Evolutionary conservation across 257 asterid species (phyloP).

Genomic region (Scutellaria baicalensis): DNA sequence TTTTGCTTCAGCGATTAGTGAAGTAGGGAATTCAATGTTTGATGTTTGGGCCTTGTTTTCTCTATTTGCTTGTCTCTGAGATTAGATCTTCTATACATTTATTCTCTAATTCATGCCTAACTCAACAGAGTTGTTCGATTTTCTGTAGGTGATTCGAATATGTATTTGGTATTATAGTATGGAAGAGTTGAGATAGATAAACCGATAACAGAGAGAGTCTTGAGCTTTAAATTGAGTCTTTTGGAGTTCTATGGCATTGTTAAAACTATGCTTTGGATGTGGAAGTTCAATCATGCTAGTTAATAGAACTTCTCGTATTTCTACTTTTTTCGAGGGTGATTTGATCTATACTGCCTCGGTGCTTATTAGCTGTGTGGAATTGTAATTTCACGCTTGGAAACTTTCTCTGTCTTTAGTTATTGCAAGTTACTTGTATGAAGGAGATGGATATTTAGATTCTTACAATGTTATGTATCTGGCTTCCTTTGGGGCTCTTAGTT

Average conservation of each 20-base stretch:
- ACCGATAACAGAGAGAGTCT: not conserved
- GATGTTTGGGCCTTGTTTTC: not conserved
- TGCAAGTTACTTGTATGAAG: not conserved
- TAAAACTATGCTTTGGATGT: not conserved
- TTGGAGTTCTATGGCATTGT: not conserved
- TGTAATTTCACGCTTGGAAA: not conserved
- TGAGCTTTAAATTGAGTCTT: not conserved
- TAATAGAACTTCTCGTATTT: not conserved
- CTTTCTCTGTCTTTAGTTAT: not conserved
- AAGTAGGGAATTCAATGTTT: slow-evolving; percentile 9
- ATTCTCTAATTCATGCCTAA: not conserved
- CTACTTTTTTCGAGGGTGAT: not conserved
- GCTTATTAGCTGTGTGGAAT: not conserved
- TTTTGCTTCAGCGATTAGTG: slow-evolving; percentile 3
- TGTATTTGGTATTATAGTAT: not conserved
- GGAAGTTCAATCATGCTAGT: not conserved
- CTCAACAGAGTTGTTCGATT: not conserved
- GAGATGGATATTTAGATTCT: not conserved
- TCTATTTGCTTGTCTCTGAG: not conserved
- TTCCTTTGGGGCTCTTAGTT: not conserved
- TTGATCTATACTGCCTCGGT: not conserved
- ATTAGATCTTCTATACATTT: not conserved
- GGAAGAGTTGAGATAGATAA: not conserved
- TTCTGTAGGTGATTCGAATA: not conserved
- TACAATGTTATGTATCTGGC: not conserved